Percentiles rank a stretch among this genome's conserved stretches.
These are phyloP conservation scores for Scutellaria baicalensis DNA, from an alignment of 257 asterid genomes.

Conservation along the genomic window DNA sequence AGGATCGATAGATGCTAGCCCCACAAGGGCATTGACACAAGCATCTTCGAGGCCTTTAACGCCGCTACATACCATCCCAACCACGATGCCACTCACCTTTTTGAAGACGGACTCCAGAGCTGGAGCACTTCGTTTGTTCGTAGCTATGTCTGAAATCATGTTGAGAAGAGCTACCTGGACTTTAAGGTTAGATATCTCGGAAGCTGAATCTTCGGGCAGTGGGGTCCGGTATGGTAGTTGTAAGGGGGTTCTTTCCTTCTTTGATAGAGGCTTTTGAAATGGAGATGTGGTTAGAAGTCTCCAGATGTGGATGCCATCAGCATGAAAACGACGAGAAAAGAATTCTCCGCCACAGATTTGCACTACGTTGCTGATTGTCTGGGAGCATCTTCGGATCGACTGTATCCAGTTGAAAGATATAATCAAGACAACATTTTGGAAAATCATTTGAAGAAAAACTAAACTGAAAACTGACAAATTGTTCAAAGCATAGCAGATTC, in stretches of 20 bases:
- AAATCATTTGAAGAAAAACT: neutral
- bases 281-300: constrained; percentile 77
- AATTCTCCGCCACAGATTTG: constrained; percentile 86
- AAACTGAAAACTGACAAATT: neutral
- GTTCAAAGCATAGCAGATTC: neutral
- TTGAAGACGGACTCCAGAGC: constrained; percentile 62
- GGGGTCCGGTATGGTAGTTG: constrained; percentile 69
- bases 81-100: constrained; percentile 68
- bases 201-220: constrained; percentile 40
- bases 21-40: constrained; percentile 56
- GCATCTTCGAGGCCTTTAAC: constrained; percentile 69
- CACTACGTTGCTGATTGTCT: constrained; percentile 45
- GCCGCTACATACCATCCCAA: constrained; percentile 84
- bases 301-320: constrained; percentile 83
- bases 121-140: constrained; percentile 51
- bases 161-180: constrained; percentile 68
- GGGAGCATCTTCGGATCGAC: constrained; percentile 70
- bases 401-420: constrained; percentile 17
- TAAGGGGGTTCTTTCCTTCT: constrained; percentile 41
- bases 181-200: constrained; percentile 67
- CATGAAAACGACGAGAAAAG: constrained; percentile 80
- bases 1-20: constrained; percentile 69
- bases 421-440: neutral
- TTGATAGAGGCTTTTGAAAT: constrained; percentile 46
- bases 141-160: constrained; percentile 62